Percentiles rank a stretch among this genome's conserved stretches.
These are phyloP conservation scores for Salix udensis DNA, from an alignment of 345 rosid species.

Conservation along the genomic window DNA sequence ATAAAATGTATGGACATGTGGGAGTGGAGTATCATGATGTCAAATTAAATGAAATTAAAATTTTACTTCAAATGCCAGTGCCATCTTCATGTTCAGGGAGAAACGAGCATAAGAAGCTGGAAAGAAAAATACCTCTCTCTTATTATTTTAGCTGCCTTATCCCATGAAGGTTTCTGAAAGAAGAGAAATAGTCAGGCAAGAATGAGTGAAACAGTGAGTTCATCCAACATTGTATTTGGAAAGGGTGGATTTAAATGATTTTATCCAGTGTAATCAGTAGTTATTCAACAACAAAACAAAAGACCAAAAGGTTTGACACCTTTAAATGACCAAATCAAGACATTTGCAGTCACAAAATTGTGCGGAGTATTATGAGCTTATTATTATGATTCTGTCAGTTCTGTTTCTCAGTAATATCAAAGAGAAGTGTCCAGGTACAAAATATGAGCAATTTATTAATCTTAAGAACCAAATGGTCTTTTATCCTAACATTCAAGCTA, in stretches of 20 bases:
- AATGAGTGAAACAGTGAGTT: conserved; percentile 3
- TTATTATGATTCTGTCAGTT: not conserved
- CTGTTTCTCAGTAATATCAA: not conserved
- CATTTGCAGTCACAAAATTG: not conserved
- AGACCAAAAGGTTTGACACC: not conserved
- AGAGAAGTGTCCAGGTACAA: not conserved
- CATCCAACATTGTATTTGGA: not conserved
- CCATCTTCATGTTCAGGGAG: not conserved
- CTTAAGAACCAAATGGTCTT: not conserved
- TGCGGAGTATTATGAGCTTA: not conserved
- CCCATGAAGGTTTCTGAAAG: conserved; percentile 98
- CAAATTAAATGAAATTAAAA: not conserved
- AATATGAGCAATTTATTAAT: not conserved
- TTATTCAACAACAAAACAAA: not conserved
- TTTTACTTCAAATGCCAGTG: not conserved
- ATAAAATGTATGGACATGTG: conserved; percentile 9
- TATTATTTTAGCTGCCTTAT: conserved; percentile 78
- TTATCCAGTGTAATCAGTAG: not conserved
- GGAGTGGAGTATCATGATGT: conserved; percentile 8
- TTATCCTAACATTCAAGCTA: not conserved
- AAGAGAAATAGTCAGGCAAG: conserved; percentile 11
- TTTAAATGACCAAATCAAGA: not conserved
- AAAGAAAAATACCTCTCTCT: conserved; percentile 59
- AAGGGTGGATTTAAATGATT: not conserved
- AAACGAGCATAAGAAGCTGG: not conserved